phyloP scores from a whole-genome alignment of 305 asterid genomes.

The Striga hermonthica region DNA sequence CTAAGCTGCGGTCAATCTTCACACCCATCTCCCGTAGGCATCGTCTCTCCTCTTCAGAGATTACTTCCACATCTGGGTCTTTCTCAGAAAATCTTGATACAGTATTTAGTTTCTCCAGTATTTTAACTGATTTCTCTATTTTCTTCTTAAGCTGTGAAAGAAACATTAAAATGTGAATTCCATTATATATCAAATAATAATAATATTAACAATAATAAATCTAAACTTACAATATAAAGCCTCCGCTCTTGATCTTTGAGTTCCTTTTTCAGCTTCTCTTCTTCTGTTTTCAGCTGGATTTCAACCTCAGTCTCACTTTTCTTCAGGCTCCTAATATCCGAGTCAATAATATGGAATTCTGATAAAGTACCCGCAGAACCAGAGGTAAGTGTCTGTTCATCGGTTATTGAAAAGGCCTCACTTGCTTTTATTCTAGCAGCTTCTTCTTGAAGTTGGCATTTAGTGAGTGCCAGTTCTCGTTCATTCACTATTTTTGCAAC shows the following conservation, averaged over 20 bases:
- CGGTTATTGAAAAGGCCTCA: constrained; percentile 42
- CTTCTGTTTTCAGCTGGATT: constrained; percentile 60
- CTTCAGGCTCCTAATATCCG: constrained; percentile 37
- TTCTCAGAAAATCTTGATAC: constrained; percentile 45
- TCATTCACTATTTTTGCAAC: constrained; percentile 65
- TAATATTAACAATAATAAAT: not conserved
- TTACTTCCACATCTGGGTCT: constrained; percentile 65
- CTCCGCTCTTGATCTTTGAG: constrained; percentile 57
- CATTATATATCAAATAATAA: constrained; percentile 28
- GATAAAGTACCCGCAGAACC: constrained; percentile 64
- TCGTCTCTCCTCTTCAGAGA: constrained; percentile 76
- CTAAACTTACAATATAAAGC: constrained; percentile 53
- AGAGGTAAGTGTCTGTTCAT: constrained; percentile 38
- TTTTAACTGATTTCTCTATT: constrained; percentile 57
- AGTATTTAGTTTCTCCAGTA: constrained; percentile 50
- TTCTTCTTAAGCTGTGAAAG: constrained; percentile 73
- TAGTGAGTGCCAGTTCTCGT: constrained; percentile 63
- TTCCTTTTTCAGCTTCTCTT: constrained; percentile 62
- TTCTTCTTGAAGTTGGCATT: constrained; percentile 74
- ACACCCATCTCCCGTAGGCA: constrained; percentile 67
- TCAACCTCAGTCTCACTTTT: constrained; percentile 43
- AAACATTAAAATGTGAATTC: constrained; percentile 27
- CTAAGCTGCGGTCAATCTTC: constrained; percentile 62
- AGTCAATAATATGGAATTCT: constrained; percentile 60
- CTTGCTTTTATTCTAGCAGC: constrained; percentile 72